A percentile compares a stretch with the other conserved stretches of the same genome.
These are phyloP conservation scores for Ambrosia artemisiifolia DNA, from an alignment of 129 eudicot species.

Conservation along the genomic window DNA sequence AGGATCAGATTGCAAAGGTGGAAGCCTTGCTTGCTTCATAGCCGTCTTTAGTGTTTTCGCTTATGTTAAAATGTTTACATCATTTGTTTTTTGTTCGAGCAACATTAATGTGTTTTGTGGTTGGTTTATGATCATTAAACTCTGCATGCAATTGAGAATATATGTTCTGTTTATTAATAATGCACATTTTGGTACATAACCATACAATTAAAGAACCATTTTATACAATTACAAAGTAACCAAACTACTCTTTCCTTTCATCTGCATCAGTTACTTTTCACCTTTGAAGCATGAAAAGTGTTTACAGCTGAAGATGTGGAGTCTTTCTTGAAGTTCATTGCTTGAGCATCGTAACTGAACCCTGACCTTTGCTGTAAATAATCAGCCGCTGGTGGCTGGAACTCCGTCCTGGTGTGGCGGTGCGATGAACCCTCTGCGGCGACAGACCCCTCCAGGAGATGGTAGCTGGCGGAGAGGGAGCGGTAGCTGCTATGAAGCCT, in stretches of 20 bases:
- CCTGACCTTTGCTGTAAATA: slow-evolving; percentile 26
- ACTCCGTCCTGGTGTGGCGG: slow-evolving; percentile 35
- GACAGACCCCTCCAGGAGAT: slow-evolving; percentile 30
- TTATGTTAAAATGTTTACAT: slow-evolving; percentile 18
- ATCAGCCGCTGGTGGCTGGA: slow-evolving; percentile 30
- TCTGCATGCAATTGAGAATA: slow-evolving; percentile 1
- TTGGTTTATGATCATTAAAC: slow-evolving; percentile 8
- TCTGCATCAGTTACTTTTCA: slow-evolving; percentile 21
- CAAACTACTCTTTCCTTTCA: slow-evolving; percentile 6
- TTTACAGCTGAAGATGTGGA: slow-evolving; percentile 13
- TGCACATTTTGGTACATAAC: slow-evolving; percentile 12
- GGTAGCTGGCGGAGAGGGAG: slow-evolving; percentile 48
- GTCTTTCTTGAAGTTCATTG: slow-evolving; percentile 19
- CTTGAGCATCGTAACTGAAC: slow-evolving; percentile 6
- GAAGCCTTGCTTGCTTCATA: slow-evolving; percentile 80
- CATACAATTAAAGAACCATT: slow-evolving; percentile 5
- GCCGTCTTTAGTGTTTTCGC: slow-evolving; percentile 11
- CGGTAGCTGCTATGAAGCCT: slow-evolving; percentile 43
- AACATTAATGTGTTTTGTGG: neutral
- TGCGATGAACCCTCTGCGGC: slow-evolving; percentile 48
- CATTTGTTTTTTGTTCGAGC: slow-evolving; percentile 5
- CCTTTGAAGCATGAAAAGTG: slow-evolving; percentile 18
- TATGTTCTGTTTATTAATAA: slow-evolving; percentile 7
- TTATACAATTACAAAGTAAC: slow-evolving; percentile 15
- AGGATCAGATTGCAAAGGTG: slow-evolving; percentile 88